Evolutionary conservation across 495 filamentous ascomycete species (phyloP).

Genomic region (Saxophila tyrrhenica): DNA sequence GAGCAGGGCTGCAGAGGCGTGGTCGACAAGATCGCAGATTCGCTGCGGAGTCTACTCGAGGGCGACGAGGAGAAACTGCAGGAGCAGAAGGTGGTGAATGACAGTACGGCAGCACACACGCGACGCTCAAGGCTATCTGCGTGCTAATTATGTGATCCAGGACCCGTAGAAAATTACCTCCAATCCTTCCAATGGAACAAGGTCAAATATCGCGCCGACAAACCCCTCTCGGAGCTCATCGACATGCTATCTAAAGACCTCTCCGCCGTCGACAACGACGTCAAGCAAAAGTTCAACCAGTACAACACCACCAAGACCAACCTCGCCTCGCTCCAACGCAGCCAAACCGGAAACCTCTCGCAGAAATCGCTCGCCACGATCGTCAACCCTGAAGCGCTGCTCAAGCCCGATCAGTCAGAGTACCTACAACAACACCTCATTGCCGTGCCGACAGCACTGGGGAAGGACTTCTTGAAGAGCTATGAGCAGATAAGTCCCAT

Average conservation of each 20-base stretch:
- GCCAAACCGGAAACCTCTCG: constrained; percentile 86
- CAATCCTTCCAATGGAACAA: constrained; percentile 90
- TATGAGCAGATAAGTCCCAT: constrained; percentile 79
- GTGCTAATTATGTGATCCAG: constrained; percentile 25
- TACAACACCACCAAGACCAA: constrained; percentile 83
- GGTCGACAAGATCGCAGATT: constrained; percentile 79
- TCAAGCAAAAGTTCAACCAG: constrained; percentile 82
- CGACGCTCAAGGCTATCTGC: neutral
- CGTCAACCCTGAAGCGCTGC: constrained; percentile 55
- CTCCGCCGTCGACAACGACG: constrained; percentile 67
- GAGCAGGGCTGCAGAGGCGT: constrained; percentile 67
- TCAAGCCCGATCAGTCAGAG: constrained; percentile 75
- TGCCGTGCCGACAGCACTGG: constrained; percentile 63
- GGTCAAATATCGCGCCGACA: constrained; percentile 88
- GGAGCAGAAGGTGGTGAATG: constrained; percentile 87
- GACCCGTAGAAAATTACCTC: constrained; percentile 87
- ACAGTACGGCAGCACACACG: constrained; percentile 51
- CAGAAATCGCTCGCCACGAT: constrained; percentile 86
- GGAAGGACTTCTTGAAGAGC: constrained; percentile 75
- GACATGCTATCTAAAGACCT: constrained; percentile 62
- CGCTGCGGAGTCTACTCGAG: constrained; percentile 65
- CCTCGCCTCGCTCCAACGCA: constrained; percentile 66
- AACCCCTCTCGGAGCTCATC: constrained; percentile 71
- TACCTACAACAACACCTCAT: constrained; percentile 93
- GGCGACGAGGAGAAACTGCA: constrained; percentile 71